phyloP scores from a whole-genome alignment of 169 alveolate genomes.

The Theileria luwenshuni region DNA sequence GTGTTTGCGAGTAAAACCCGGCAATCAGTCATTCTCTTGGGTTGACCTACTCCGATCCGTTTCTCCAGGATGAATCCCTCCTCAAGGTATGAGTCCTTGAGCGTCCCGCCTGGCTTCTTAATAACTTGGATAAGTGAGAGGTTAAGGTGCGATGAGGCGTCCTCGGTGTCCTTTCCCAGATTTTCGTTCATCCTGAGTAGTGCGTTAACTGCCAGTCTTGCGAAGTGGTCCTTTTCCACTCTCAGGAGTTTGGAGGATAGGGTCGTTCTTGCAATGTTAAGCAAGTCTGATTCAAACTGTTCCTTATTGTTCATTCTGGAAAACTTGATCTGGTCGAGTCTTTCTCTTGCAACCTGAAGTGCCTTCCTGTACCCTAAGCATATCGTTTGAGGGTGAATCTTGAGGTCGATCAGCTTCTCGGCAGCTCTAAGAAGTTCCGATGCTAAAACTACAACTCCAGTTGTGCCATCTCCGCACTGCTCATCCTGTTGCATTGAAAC shows the following conservation, averaged over 20 bases:
- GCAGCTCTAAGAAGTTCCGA: slow-evolving; percentile 98
- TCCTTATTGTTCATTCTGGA: slow-evolving; percentile 82
- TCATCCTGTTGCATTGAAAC: slow-evolving; percentile 89
- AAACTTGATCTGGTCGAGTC: slow-evolving; percentile 83
- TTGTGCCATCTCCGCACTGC: slow-evolving; percentile 94
- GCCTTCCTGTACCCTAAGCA: slow-evolving; percentile 89
- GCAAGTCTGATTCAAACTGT: slow-evolving; percentile 87
- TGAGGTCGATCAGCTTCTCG: slow-evolving; percentile 93
- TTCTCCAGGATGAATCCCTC: slow-evolving; percentile 99
- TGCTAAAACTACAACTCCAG: slow-evolving; percentile 99
- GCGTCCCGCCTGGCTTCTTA: slow-evolving; percentile 97
- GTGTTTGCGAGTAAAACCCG: slow-evolving; percentile 96
- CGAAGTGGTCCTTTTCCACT: slow-evolving; percentile 94
- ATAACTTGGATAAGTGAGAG: slow-evolving; percentile 91
- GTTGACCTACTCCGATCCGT: slow-evolving; percentile 94
- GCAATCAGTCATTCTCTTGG: slow-evolving; percentile 86
- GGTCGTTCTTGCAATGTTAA: slow-evolving; percentile 97
- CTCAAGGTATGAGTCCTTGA: slow-evolving; percentile 95
- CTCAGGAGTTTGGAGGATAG: slow-evolving; percentile 95
- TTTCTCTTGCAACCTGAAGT: slow-evolving; percentile 88
- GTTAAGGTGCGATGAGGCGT: slow-evolving; percentile 75
- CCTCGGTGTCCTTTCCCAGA: slow-evolving; percentile 40
- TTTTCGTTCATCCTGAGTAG: slow-evolving; percentile 91
- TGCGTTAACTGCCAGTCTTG: slow-evolving; percentile 97
- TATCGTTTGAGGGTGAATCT: slow-evolving; percentile 96